Conservation (phyloP, 805 yeast species). For the Citeromyces nyonsensis region DNA sequence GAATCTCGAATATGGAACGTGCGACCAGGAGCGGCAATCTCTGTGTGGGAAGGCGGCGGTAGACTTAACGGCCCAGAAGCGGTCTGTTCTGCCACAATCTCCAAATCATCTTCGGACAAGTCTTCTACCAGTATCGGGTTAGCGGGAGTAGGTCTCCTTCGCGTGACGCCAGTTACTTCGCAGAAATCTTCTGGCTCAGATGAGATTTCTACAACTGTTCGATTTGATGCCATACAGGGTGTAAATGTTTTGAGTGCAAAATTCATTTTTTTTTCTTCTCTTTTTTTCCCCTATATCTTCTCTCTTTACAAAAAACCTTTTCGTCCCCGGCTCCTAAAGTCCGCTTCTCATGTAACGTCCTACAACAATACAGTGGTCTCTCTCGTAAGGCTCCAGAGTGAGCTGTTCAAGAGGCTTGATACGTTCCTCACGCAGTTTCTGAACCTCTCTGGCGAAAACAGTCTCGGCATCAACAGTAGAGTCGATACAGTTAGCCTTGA, state of each 20-base stretch:
- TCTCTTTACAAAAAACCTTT: background rate
- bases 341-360: conserved; percentile 95
- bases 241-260: background rate
- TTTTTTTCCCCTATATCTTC: background rate
- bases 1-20: too few relatives aligned
- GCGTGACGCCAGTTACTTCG: too few relatives aligned
- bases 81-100: too few relatives aligned
- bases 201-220: background rate
- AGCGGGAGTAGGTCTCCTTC: too few relatives aligned
- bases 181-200: too few relatives aligned
- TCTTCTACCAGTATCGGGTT: too few relatives aligned
- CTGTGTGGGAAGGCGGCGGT: too few relatives aligned
- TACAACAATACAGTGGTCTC: conserved; percentile 98
- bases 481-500: conserved; percentile 99
- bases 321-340: too few relatives aligned
- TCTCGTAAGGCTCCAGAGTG: conserved; percentile 98
- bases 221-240: too few relatives aligned
- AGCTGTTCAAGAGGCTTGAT: conserved; percentile 97
- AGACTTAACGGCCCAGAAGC: too few relatives aligned
- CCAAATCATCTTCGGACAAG: too few relatives aligned
- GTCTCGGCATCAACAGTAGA: conserved; percentile 99
- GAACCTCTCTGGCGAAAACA: conserved; percentile 98
- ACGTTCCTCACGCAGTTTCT: conserved; percentile 96
- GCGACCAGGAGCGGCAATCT: too few relatives aligned
- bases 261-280: background rate